A percentile compares a stretch with the other conserved stretches of the same genome.
Conservation (phyloP, 2,329 filamentous ascomycete genomes). For the Curvularia sp. region DNA sequence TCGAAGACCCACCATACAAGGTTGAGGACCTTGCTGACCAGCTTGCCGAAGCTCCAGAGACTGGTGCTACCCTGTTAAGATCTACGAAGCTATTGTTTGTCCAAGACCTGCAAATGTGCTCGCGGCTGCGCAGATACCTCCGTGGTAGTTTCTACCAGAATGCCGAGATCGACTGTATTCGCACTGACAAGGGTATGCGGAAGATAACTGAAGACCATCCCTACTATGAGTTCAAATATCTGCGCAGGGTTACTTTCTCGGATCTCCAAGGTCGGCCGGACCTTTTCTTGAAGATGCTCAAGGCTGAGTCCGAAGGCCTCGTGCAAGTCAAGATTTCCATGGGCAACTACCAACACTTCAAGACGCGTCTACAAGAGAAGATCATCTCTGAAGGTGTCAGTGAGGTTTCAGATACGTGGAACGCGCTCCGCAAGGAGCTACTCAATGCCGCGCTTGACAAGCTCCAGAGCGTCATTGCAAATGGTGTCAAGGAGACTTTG, state of each 20-base stretch:
- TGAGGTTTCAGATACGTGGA: conserved; percentile 94
- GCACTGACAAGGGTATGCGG: conserved; percentile 92
- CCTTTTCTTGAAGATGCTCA: conserved; percentile 95
- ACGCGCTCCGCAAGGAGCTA: conserved; percentile 82
- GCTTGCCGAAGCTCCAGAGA: conserved; percentile 60
- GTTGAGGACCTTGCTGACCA: conserved; percentile 89
- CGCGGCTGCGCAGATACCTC: conserved; percentile 87
- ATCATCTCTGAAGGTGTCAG: conserved; percentile 96
- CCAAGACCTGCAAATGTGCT: conserved; percentile 87
- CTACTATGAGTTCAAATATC: conserved; percentile 97
- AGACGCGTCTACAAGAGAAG: conserved; percentile 76
- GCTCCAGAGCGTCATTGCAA: conserved; percentile 82
- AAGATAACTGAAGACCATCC: conserved; percentile 95
- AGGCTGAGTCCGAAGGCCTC: conserved; percentile 91
- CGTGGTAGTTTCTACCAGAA: conserved; percentile 82
- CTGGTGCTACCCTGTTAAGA: conserved; percentile 75
- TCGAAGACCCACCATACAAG: conserved; percentile 80
- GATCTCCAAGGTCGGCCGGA: conserved; percentile 86
- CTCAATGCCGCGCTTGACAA: conserved; percentile 82
- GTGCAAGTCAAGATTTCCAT: conserved; percentile 84
- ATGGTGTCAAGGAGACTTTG: conserved; percentile 92
- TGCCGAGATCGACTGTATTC: conserved; percentile 82
- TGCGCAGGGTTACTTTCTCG: conserved; percentile 84
- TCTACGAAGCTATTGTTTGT: conserved; percentile 87
- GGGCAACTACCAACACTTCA: conserved; percentile 77